Percentiles rank a stretch among this genome's conserved stretches.
These are phyloP conservation scores for Fraxinus albicans DNA, from an alignment of 305 asterid species.

Conservation along the genomic window DNA sequence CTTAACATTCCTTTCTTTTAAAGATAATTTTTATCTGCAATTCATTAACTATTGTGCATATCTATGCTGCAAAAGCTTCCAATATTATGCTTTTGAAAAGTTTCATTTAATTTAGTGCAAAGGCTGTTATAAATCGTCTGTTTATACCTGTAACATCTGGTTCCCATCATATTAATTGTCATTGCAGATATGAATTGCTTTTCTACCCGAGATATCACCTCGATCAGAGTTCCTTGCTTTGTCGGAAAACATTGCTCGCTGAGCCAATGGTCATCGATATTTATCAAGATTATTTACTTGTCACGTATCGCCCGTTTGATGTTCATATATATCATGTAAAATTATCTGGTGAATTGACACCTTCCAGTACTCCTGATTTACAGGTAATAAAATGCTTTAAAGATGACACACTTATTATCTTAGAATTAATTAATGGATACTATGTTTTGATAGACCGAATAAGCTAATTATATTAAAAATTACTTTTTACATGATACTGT, in stretches of 20 bases:
- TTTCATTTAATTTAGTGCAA: constrained; percentile 12
- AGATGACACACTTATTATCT: constrained; percentile 21
- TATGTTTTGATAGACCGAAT: constrained; percentile 11
- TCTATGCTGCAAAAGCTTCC: not conserved
- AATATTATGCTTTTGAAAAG: constrained; percentile 6
- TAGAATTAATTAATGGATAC: constrained; percentile 19
- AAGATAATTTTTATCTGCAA: not conserved
- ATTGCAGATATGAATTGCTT: constrained; percentile 90
- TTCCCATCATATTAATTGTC: constrained; percentile 27
- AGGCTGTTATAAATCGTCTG: constrained; percentile 4
- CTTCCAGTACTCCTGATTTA: constrained; percentile 77
- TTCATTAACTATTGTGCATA: not conserved
- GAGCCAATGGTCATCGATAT: constrained; percentile 99
- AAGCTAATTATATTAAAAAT: constrained; percentile 16
- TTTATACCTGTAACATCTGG: constrained; percentile 14
- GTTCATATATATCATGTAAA: constrained; percentile 93
- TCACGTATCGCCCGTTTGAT: constrained; percentile 93
- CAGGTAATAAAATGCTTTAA: constrained; percentile 62
- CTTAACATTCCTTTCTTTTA: not conserved
- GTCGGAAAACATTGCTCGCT: constrained; percentile 79
- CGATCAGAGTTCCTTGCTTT: constrained; percentile 91
- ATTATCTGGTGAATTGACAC: constrained; percentile 89
- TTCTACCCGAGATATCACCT: constrained; percentile 99
- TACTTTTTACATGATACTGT: constrained; percentile 29
- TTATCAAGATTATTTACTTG: constrained; percentile 89